Evolutionary conservation across 371 early-diverging fungal genomes (phyloP), one percentile per base, ranked within the genome.

Genomic region (Mucor mucedo): DNA sequence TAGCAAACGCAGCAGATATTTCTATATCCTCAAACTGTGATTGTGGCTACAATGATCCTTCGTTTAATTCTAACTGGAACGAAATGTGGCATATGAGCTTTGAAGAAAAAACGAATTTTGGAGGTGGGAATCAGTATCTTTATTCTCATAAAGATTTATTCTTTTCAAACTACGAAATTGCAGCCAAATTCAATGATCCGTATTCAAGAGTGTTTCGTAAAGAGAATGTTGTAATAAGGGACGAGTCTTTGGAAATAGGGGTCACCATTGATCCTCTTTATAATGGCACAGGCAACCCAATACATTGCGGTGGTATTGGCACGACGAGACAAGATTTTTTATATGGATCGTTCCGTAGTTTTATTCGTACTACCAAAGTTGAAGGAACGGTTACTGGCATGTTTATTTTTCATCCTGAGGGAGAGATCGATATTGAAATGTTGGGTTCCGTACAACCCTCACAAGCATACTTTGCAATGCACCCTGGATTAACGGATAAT

Each of bases 371-470:
- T 4, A 62, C 78, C 2, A 4, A 44, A 14, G 65, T 68, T 5
- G 55, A 72, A 2, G 82, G 82, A 13, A 73, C 82, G 14, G 82
- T 81, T 2, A 55, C 73, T 1, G 75, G 77, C 2, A 73, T 81
- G 63, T 81, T 70, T 59, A 54, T 65, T 33, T 81, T 68, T 41
- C 62, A 71, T 48, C 60, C 73, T 27, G 63, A 75, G 14, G 69
- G 67, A 8, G 82, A 81, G 63, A 76, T 81, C 13, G 82, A 81
- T 60, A 70, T 81, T 44, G 82, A 81, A 65, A 29, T 71, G 0
- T 45, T 81, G 11, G 73, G 77, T 44, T 29, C 65, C 0, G 35
- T 73, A 0, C 49, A 68, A 42, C 75, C 77, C 29, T 59, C 70
- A 39, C 48, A 71, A 52, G 70, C 69, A 16, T 78, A 73, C 40